These are phyloP conservation scores for Ganoderma leucocontextum DNA, from an alignment of 1,284 basidiomycete genomes.

Conservation along the genomic window DNA sequence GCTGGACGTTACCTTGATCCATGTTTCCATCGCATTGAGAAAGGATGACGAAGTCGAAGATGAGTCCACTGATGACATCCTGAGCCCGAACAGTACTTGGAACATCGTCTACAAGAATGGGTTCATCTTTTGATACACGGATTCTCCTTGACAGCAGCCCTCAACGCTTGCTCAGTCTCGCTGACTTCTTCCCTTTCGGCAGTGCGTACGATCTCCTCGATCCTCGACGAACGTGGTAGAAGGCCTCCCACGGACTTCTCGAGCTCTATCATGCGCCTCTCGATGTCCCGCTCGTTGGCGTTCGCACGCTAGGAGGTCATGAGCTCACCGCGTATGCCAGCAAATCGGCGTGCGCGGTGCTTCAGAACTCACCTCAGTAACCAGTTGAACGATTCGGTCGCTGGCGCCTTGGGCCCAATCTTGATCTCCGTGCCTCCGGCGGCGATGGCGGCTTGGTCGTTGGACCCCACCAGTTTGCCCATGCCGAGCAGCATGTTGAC, in stretches of 20 bases:
- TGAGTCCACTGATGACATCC: neutral
- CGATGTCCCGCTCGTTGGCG: constrained; percentile 19
- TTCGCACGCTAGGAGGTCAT: constrained; percentile 16
- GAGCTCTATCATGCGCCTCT: constrained; percentile 15
- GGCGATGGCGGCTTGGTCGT: constrained; percentile 14
- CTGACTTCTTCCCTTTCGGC: constrained; percentile 15
- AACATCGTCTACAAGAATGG: constrained; percentile 2
- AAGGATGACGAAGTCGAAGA: neutral
- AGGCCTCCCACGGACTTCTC: constrained; percentile 18
- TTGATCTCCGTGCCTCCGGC: constrained; percentile 16
- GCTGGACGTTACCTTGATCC: neutral
- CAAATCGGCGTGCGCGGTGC: too few relatives aligned
- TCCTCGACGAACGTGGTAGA: constrained; percentile 13
- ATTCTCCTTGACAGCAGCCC: constrained; percentile 5
- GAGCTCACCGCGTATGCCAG: neutral
- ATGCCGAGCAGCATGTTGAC: constrained; percentile 28
- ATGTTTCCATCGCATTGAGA: neutral
- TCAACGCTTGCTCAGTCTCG: constrained; percentile 1
- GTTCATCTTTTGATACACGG: constrained; percentile 10
- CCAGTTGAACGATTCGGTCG: constrained; percentile 19
- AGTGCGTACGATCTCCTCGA: constrained; percentile 16
- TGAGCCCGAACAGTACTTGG: neutral
- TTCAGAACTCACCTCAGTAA: constrained; percentile 13
- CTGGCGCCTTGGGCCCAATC: constrained; percentile 23
- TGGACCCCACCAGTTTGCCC: constrained; percentile 22